These are phyloP conservation scores for Salix suchowensis DNA, from an alignment of 345 rosid genomes.

Conservation along the genomic window DNA sequence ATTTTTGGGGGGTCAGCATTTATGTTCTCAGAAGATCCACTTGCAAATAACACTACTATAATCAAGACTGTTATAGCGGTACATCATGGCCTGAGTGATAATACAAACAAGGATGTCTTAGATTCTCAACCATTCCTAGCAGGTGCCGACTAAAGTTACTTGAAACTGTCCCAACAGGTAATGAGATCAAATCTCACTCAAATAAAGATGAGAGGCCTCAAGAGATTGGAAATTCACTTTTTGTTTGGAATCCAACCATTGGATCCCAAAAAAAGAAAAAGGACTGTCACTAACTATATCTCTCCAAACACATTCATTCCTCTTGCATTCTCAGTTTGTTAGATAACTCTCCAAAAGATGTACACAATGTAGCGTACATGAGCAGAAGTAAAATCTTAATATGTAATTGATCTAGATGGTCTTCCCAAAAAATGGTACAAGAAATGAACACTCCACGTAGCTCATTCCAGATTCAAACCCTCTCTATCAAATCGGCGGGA, in stretches of 20 bases:
- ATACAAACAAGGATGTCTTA: not conserved
- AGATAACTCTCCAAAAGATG: not conserved
- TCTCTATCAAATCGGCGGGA: not conserved
- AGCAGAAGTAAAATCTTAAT: not conserved
- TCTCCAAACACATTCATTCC: not conserved
- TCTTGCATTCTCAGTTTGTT: not conserved
- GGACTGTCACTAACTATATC: not conserved
- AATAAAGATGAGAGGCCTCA: not conserved
- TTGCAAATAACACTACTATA: not conserved
- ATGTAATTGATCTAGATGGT: not conserved
- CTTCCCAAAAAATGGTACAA: not conserved
- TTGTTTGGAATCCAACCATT: not conserved
- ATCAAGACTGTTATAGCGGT: not conserved
- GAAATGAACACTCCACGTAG: not conserved
- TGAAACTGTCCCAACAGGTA: not conserved
- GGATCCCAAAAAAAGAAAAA: not conserved
- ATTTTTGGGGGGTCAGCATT: not conserved
- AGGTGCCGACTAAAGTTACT: not conserved
- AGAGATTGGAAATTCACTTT: not conserved
- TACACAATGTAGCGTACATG: not conserved
- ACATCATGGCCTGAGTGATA: not conserved
- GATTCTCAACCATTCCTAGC: not conserved
- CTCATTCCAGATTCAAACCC: not conserved
- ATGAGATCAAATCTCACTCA: not conserved
- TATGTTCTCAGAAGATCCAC: not conserved